These are phyloP conservation scores for Ormosia emarginata DNA, from an alignment of 306 rosid species.

Conservation along the genomic window DNA sequence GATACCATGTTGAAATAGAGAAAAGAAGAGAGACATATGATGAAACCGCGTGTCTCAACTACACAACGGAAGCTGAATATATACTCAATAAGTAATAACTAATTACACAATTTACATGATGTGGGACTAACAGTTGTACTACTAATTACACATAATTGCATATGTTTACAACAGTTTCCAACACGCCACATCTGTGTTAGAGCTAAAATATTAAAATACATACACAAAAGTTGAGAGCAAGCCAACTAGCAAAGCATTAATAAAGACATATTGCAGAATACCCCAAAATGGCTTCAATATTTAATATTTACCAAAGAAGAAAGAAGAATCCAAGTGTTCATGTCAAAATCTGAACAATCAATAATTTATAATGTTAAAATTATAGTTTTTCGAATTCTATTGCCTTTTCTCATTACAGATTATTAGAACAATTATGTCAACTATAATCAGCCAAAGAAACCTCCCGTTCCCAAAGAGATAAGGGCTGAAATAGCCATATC, in stretches of 20 bases:
- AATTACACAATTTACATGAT: too few relatives aligned
- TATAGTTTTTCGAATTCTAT: background rate
- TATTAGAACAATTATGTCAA: background rate
- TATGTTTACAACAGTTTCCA: too few relatives aligned
- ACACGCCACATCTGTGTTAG: background rate
- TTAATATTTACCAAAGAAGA: background rate
- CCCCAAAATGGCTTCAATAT: background rate
- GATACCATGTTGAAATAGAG: too few relatives aligned
- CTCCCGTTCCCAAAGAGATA: background rate
- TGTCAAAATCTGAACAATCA: background rate
- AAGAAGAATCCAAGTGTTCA: background rate
- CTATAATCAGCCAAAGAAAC: background rate
- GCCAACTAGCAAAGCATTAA: background rate
- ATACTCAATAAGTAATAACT: too few relatives aligned
- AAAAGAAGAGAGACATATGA: too few relatives aligned
- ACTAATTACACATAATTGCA: too few relatives aligned
- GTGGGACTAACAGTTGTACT: too few relatives aligned
- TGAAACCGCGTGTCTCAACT: too few relatives aligned
- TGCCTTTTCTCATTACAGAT: background rate
- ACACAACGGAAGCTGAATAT: too few relatives aligned
- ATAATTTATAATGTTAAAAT: background rate
- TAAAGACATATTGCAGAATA: background rate
- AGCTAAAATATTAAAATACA: background rate
- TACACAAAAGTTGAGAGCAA: background rate
- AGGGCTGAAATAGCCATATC: background rate